Base-by-base conservation (phyloP, 768 basidiomycete species). In the Gloeostereum incarnatum region DNA sequence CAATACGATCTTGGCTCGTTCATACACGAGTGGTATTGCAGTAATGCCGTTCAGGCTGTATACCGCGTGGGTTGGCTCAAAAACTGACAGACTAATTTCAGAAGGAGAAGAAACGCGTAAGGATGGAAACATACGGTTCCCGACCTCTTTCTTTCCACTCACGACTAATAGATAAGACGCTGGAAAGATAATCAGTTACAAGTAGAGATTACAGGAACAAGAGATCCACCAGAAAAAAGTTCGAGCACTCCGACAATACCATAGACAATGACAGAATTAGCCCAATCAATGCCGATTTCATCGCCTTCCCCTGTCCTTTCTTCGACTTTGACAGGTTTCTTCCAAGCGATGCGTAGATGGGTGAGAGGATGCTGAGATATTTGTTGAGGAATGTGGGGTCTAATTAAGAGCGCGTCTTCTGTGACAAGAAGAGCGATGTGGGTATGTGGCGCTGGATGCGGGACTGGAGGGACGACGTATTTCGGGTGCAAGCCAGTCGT, bases 101-200 rank as follows among this genome's bases (percentile, higher is more conserved):
- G 13, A 3, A 3, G 19, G 21, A 20, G 14, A 3, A 4, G 33
- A 34, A 34, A 17, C n/a, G n/a, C n/a, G n/a, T n/a, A 34, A 20
- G 7, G n/a, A 14, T 17, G 14, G 19, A 20, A 10, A 66, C 83
- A 59, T 53, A 85, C 88, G 54, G 45, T 69, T 64, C 43, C 88
- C 88, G 9, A 83, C 63, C 43, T 78, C 69, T 31, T 61, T 61
- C 41, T 73, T 71, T 1, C 74, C 66, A 14, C 75, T 78, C 33
- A 91, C 73, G 3, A 87, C 81, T 31, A 91, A 60, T 13, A 91
- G 58, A 62, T 88, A 80, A 6, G 87, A 82, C 24, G 72, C 88
- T 89, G 29, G 13, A 17, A 13, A 32, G 20, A 43, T 13, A 16
- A 20, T 38, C 27, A 31, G 36, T 42, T 30, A 37, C 44, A 32